A percentile compares a stretch with the other conserved stretches of the same genome.
Conservation (phyloP, 1,139 yeast species). For the Spathaspora sp. region DNA sequence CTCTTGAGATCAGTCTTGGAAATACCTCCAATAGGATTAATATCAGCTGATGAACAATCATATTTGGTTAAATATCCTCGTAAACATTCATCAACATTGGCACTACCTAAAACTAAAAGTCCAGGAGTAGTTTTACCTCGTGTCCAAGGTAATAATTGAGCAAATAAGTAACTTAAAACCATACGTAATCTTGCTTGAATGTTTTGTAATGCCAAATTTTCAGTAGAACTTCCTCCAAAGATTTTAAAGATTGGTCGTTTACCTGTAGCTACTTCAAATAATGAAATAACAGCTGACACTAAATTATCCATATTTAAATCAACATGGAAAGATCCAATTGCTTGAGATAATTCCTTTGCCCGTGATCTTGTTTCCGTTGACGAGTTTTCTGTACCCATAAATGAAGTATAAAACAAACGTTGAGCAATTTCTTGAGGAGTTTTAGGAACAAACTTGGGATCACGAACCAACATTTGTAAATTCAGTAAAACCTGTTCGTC, state of each 20-base stretch:
- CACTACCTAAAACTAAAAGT: conserved; percentile 85
- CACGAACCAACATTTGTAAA: conserved; percentile 61
- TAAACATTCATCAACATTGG: conserved; percentile 96
- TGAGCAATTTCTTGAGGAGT: conserved; percentile 75
- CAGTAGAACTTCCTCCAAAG: conserved; percentile 90
- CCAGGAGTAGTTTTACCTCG: conserved; percentile 69
- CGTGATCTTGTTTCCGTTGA: conserved; percentile 81
- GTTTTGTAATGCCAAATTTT: conserved; percentile 90
- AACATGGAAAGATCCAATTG: conserved; percentile 85
- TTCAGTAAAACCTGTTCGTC: conserved; percentile 70
- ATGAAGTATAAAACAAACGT: conserved; percentile 81
- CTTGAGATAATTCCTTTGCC: conserved; percentile 73
- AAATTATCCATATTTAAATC: conserved; percentile 88
- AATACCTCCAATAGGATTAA: conserved; percentile 96
- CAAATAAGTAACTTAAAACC: conserved; percentile 91
- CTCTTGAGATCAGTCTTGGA: conserved; percentile 88
- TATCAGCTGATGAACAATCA: conserved; percentile 95
- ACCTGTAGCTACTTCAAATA: conserved; percentile 89
- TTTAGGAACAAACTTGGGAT: conserved; percentile 60
- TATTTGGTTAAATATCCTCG: conserved; percentile 95
- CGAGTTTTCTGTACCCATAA: conserved; percentile 95
- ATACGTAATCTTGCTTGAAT: conserved; percentile 94
- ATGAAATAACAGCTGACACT: conserved; percentile 68
- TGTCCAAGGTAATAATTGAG: conserved; percentile 94
- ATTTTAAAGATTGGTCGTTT: conserved; percentile 83